Evolutionary conservation across 2,329 filamentous ascomycete genomes (phyloP), one percentile per base, ranked within the genome.

Genomic region (Aspergillus latus): DNA sequence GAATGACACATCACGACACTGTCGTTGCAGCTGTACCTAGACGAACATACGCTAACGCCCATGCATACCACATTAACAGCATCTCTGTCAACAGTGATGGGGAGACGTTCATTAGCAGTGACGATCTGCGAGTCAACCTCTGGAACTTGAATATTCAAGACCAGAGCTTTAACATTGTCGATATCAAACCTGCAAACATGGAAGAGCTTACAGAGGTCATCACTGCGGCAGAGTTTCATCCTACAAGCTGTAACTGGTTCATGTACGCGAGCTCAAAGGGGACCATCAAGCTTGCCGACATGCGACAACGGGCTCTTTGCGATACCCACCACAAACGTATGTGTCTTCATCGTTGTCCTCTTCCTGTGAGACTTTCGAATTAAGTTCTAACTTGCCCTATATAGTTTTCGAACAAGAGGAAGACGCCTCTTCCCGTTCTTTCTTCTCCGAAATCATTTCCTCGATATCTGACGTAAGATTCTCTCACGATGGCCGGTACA

Each of bases 41-140:
- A 66, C 89, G 93, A 77, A 97, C 93, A 39, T 99, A 97, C 74
- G 92, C 94, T 66, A 99, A 99, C 72, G 94, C 94, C 50, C 94
- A 99, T 74, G 94, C 94, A 64, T 99, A 99, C 74, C 94, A 99
- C 77, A 97, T 99, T 84, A 99, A 99, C 81, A 97, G 94, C 81
- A 99, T 99, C 75, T 97, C 94, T n/a, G 94, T 97, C 68, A 99
- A 99, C 81, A 97, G 93, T 72, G 94, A 99, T 74, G 94, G 93
- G 56, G 94, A 99, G 80, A 99, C 94, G 0, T 99, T 97, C 76
- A 97, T 99, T 78, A 97, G 92, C 80, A 97, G 92, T 72, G 94
- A 99, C 72, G 94, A 99, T 73, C 80, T 99, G 62, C 88, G 94
- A 61, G 96, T 99, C 81, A 99, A 99, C 75, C 81, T 99, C 55